phyloP scores from a whole-genome alignment of 495 filamentous ascomycete genomes.

The Aspergillus conjunctus region DNA sequence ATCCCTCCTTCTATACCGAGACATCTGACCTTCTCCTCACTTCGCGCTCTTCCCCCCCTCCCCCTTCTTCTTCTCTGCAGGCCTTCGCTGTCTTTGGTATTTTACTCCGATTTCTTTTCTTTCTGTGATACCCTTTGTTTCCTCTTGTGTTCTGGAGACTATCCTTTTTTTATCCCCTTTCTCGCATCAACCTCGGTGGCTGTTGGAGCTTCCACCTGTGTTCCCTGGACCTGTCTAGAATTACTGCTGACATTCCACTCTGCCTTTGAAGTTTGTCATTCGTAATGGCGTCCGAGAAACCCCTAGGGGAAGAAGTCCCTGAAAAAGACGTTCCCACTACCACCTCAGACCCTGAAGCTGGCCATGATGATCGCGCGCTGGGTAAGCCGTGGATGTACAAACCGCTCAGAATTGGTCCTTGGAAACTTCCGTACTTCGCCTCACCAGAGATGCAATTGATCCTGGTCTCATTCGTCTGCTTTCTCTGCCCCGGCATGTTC shows the following conservation, averaged over 20 bases:
- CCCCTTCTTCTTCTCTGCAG: neutral
- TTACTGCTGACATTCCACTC: neutral
- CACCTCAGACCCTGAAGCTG: constrained; percentile 33
- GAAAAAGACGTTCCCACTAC: constrained; percentile 25
- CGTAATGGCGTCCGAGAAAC: constrained; percentile 16
- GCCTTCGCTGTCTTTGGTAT: neutral
- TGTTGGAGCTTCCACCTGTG: neutral
- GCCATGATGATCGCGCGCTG: constrained; percentile 29
- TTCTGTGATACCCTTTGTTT: constrained; percentile 2
- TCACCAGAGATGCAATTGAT: constrained; percentile 73
- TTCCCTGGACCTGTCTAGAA: neutral
- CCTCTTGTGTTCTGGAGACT: neutral
- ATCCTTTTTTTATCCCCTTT: neutral
- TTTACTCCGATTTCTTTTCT: neutral
- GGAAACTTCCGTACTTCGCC: constrained; percentile 68
- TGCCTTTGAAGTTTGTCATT: neutral
- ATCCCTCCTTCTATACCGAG: neutral
- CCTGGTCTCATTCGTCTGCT: constrained; percentile 82
- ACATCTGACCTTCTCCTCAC: neutral
- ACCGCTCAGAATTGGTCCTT: constrained; percentile 55
- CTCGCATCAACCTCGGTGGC: neutral
- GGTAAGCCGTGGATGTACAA: constrained; percentile 70
- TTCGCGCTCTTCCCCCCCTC: neutral
- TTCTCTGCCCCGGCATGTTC: constrained; percentile 86
- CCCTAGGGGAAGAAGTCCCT: constrained; percentile 9